Evolutionary conservation across 192 early-diverging fungal species (phyloP).

Genomic region (Spizellomyces sp.): DNA sequence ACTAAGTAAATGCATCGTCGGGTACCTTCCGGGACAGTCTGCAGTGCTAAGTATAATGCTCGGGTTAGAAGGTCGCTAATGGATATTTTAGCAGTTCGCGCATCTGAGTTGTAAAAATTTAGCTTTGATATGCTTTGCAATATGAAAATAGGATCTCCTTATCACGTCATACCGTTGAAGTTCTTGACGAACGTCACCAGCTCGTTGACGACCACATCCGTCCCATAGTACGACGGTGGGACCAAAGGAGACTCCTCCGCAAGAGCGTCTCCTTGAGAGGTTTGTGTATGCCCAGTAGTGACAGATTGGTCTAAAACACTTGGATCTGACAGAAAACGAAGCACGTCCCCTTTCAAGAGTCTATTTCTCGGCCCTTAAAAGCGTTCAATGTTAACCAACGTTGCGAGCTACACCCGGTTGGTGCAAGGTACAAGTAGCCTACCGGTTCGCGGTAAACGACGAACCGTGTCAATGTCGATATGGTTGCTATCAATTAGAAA

Average conservation of each 20-base stretch:
- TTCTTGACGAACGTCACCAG: constrained; percentile 31
- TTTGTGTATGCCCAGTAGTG: neutral
- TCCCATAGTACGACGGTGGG: neutral
- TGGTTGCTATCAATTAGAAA: constrained; percentile 20
- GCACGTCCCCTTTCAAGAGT: constrained; percentile 34
- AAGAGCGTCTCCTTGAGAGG: neutral
- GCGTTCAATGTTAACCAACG: neutral
- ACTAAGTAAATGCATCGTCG: neutral
- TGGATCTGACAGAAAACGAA: constrained; percentile 28
- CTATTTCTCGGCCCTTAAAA: constrained; percentile 32
- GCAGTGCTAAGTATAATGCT: constrained; percentile 16
- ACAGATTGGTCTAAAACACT: constrained; percentile 5
- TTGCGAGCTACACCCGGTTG: neutral
- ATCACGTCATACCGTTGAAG: constrained; percentile 19
- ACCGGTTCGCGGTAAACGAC: constrained; percentile 30
- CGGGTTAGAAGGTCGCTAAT: constrained; percentile 26
- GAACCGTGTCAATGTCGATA: constrained; percentile 11
- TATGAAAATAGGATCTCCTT: neutral
- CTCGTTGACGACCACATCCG: constrained; percentile 18
- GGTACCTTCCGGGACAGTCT: constrained; percentile 28
- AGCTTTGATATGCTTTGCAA: no score
- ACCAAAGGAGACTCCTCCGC: neutral
- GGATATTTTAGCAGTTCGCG: neutral
- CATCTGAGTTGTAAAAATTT: constrained; percentile 3
- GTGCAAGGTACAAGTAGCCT: constrained; percentile 4